Evolutionary conservation across 2,329 filamentous ascomycete species (phyloP).

Genomic region (Pseudofabraea citricarpa): DNA sequence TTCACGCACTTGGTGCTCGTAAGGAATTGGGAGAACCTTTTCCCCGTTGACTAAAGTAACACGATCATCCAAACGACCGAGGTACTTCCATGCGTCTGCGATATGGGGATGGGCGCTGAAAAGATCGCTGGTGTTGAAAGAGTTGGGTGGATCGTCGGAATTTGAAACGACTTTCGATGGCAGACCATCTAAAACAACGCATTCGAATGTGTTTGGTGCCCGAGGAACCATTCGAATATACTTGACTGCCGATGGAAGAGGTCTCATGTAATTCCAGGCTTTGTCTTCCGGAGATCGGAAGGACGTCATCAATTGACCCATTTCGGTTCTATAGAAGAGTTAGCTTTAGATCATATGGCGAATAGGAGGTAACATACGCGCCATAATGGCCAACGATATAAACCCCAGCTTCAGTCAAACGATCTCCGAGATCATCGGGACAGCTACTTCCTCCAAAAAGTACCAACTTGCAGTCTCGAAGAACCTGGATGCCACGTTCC

Average conservation of each 20-base stretch:
- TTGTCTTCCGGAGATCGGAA: conserved; percentile 45
- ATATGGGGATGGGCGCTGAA: conserved; percentile 38
- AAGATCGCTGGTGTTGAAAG: conserved; percentile 39
- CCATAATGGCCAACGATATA: conserved; percentile 53
- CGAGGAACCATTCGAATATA: conserved; percentile 11
- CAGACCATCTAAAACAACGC: conserved; percentile 31
- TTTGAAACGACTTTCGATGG: conserved; percentile 33
- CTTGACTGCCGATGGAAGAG: conserved; percentile 5
- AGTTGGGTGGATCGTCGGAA: conserved; percentile 38
- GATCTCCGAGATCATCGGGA: conserved; percentile 53
- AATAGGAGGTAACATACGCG: conserved; percentile 34
- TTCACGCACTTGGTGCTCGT: conserved; percentile 48
- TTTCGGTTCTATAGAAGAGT: conserved; percentile 42
- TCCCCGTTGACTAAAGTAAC: conserved; percentile 42
- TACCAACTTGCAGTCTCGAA: conserved; percentile 45
- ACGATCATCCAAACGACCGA: conserved; percentile 39
- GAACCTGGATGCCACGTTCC: conserved; percentile 43
- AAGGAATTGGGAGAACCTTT: conserved; percentile 37
- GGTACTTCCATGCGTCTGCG: conserved; percentile 39
- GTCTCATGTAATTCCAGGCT: conserved; percentile 56
- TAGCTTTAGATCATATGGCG: background rate
- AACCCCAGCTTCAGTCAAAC: conserved; percentile 46
- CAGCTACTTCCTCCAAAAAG: conserved; percentile 54
- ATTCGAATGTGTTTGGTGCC: conserved; percentile 9
- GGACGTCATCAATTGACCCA: conserved; percentile 57